Evolutionary conservation across 164 flowering plant species (phyloP).

Genomic region (Protea cynaroides): DNA sequence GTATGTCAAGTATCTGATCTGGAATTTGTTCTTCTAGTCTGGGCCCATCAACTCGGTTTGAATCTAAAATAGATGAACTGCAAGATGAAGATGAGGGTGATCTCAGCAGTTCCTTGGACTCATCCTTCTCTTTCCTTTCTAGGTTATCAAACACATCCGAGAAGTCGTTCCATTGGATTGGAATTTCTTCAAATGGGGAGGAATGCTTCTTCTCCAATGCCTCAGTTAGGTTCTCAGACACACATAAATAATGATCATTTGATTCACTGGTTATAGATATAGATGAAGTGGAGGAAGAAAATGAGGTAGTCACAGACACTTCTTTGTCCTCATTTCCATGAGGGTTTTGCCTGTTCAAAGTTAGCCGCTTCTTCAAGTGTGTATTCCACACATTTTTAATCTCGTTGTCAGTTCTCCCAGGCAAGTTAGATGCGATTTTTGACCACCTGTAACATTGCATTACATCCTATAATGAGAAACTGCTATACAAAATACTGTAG

Average conservation of each 20-base stretch:
- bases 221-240: not conserved
- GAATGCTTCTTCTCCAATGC: not conserved
- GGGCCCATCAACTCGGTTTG: constrained; percentile 6
- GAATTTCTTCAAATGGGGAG: not conserved
- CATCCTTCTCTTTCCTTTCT: no score
- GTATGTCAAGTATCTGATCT: constrained; percentile 22
- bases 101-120: constrained; percentile 3
- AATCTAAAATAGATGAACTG: constrained; percentile 9
- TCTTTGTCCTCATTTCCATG: constrained; percentile 6
- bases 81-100: constrained; percentile 12
- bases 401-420: constrained; percentile 87
- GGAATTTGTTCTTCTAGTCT: not conserved
- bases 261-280: not conserved
- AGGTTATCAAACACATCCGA: constrained; percentile 12
- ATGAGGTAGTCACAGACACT: constrained; percentile 1
- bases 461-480: not conserved
- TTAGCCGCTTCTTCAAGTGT: constrained; percentile 55
- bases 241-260: not conserved
- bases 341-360: not conserved
- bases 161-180: constrained; percentile 5
- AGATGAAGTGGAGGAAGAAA: constrained; percentile 17
- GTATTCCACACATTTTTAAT: constrained; percentile 87
- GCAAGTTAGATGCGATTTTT: constrained; percentile 67
- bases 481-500: not conserved
- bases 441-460: constrained; percentile 51